These are phyloP conservation scores for Populus trichocarpa DNA, from an alignment of 441 rosid genomes.

Conservation along the genomic window DNA sequence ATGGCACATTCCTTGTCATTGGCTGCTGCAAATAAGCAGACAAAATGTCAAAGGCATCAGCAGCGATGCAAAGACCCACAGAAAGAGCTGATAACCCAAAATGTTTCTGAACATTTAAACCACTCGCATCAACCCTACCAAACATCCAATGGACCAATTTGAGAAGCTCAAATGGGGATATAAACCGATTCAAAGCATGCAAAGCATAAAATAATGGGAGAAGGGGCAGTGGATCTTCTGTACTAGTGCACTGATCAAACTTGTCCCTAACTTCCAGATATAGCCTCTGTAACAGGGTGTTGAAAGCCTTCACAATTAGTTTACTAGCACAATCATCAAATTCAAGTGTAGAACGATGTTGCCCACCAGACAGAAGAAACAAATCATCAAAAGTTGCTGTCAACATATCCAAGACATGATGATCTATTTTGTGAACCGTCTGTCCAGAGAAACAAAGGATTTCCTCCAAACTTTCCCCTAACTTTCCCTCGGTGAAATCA, in stretches of 20 bases:
- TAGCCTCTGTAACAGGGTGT: slow-evolving; percentile 41
- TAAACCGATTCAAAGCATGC: slow-evolving; percentile 49
- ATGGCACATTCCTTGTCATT: slow-evolving; percentile 33
- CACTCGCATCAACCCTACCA: slow-evolving; percentile 36
- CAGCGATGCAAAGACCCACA: slow-evolving; percentile 63
- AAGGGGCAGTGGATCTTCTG: slow-evolving; percentile 42
- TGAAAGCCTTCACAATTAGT: slow-evolving; percentile 45
- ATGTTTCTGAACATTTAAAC: slow-evolving; percentile 28
- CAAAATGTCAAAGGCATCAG: slow-evolving; percentile 63
- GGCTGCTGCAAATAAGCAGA: slow-evolving; percentile 53
- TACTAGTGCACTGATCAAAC: slow-evolving; percentile 46
- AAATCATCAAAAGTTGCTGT: slow-evolving; percentile 47
- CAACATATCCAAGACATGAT: slow-evolving; percentile 55
- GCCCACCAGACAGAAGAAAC: slow-evolving; percentile 36
- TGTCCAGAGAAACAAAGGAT: slow-evolving; percentile 39
- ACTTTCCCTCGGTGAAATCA: slow-evolving; percentile 28
- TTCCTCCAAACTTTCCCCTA: slow-evolving; percentile 36
- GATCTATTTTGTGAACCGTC: slow-evolving; percentile 54
- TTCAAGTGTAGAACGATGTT: slow-evolving; percentile 15
- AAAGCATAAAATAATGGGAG: slow-evolving; percentile 54
- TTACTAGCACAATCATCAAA: slow-evolving; percentile 27
- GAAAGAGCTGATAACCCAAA: slow-evolving; percentile 31
- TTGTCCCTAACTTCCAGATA: slow-evolving; percentile 38
- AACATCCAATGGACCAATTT: slow-evolving; percentile 58
- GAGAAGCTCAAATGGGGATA: slow-evolving; percentile 73